Percentiles rank a stretch among this genome's conserved stretches.
Evolutionary conservation across 345 rosid genomes (phyloP).

Genomic region (Lumnitzera littorea): DNA sequence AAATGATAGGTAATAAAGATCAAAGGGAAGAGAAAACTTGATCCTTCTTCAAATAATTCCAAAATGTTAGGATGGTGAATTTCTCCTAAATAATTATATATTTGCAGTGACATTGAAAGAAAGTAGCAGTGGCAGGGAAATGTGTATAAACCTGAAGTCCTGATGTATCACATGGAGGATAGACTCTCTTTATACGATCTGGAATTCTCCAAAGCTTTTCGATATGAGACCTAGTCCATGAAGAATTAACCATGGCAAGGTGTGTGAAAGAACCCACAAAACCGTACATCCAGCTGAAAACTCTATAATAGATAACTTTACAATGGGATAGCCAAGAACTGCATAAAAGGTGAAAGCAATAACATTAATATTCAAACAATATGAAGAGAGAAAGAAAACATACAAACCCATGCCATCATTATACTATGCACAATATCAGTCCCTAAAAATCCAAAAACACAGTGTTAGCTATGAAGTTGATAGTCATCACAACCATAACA

Average conservation of each 20-base stretch:
- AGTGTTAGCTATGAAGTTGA: no score
- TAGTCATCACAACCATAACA: no score
- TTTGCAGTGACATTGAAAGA: neutral
- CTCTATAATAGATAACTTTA: conserved; percentile 64
- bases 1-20: no score
- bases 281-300: conserved; percentile 83
- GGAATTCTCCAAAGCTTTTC: conserved; percentile 80
- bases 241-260: conserved; percentile 91
- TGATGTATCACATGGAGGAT: conserved; percentile 94
- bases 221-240: conserved; percentile 87
- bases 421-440: no score
- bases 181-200: conserved; percentile 55
- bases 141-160: conserved; percentile 71
- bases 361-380: conserved; percentile 3
- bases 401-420: neutral
- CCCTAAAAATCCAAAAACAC: no score
- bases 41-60: no score
- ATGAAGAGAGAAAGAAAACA: neutral
- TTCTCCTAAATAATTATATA: no score
- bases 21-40: no score
- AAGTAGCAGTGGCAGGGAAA: neutral
- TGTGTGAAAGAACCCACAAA: conserved; percentile 81
- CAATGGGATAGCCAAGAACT: conserved; percentile 75
- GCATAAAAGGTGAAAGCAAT: conserved; percentile 15
- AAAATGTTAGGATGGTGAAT: no score